Base-by-base conservation (phyloP, 139 green algal species). In the Coelastrella sp. region DNA sequence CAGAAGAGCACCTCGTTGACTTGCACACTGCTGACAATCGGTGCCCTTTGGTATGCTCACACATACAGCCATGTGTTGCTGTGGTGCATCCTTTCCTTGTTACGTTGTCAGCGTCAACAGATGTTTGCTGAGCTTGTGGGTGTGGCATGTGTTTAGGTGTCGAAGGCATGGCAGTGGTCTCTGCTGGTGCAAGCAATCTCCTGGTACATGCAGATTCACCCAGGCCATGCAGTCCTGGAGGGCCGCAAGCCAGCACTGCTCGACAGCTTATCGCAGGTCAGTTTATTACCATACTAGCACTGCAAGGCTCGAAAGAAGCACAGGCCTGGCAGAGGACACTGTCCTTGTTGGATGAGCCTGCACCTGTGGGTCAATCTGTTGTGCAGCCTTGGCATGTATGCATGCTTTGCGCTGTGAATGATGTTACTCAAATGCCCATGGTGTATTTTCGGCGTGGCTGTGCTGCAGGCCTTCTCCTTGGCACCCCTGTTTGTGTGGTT, bases 401-500 rank as follows among this genome's bases (percentile, higher is more conserved):
- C 57, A 24, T 9, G 12, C 20, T 11, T 35, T 78, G 70, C 70
- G 17, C 19, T 35, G 0, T 78, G 70, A 24, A 78, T 78, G 70
- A 9, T 11, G 8, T 25, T 78, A 35, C 70, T 49, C 70, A 35
- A 49, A 49, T 49, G 35, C 35, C 35, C 35, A 49, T 49, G 35
- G 35, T 49, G 35, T 49, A 49, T 49, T 49, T 49, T 3, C 35
- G 35, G 70, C 20, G 15, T 78, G 17, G 8, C 22, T 78, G 70
- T 78, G 70, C 70, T 74, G 82, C 90, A 95, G 93, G 92, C 93
- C 4, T 87, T 95, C 24, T 91, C 94, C 14, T 89, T 97, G 78
- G 96, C 96, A 0, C 94, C 94, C 0, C 90, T 98, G 24, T 98
- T 98, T 89, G 96, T 98, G 10, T 98, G 96, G 95, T 95, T 97